phyloP scores from a whole-genome alignment of 352 stramenopile genomes.

The Pythium phragmiticola region DNA sequence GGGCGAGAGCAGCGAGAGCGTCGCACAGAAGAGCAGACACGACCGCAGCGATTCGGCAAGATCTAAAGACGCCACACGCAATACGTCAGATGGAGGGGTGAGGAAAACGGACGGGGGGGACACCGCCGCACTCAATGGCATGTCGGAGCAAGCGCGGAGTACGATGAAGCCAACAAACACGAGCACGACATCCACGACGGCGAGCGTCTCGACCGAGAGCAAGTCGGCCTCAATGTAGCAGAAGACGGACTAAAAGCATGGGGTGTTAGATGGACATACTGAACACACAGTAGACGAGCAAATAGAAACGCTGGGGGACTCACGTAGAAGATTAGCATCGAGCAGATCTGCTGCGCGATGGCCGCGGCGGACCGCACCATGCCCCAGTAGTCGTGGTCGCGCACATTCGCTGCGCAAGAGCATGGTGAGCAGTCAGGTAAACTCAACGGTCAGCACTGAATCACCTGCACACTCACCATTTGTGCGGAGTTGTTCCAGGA shows the following conservation, averaged over 20 bases:
- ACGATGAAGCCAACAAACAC: constrained; percentile 53
- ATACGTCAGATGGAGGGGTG: background rate
- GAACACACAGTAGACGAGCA: background rate
- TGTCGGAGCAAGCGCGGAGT: constrained; percentile 47
- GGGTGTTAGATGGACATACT: background rate
- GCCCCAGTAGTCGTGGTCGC: constrained; percentile 77
- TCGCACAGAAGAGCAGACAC: constrained; percentile 82
- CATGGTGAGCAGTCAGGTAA: background rate
- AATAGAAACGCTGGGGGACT: constrained; percentile 15
- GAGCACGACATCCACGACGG: constrained; percentile 54
- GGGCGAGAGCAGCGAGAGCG: constrained; percentile 84
- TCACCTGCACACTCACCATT: constrained; percentile 50
- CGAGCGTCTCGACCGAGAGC: constrained; percentile 57
- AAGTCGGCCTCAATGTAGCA: constrained; percentile 56
- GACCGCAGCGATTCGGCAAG: constrained; percentile 56
- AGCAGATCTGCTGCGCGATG: constrained; percentile 88
- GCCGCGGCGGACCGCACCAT: constrained; percentile 84
- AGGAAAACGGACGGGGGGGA: background rate
- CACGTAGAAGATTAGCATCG: constrained; percentile 89
- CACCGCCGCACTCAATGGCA: constrained; percentile 22
- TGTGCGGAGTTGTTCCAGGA: constrained; percentile 89
- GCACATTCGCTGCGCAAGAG: constrained; percentile 59
- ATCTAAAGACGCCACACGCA: constrained; percentile 23
- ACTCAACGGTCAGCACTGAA: background rate
- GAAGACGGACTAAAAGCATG: constrained; percentile 55